Conservation (phyloP, 176 grass and related monocot genomes). For the Hordeum vulgare region DNA sequence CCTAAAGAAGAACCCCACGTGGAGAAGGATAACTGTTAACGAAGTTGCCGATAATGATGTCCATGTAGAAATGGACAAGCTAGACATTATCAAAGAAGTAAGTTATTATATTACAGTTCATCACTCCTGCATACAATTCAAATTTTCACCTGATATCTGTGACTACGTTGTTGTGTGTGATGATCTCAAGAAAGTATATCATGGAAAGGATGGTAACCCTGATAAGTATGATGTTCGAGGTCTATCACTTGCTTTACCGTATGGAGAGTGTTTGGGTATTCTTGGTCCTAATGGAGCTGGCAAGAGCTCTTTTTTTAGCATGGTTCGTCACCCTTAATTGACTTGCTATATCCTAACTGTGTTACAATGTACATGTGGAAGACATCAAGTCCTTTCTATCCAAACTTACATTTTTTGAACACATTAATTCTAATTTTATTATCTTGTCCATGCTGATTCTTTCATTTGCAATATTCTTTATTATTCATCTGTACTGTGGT, state of each 20-base stretch:
- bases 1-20: constrained; percentile 26
- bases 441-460: not conserved
- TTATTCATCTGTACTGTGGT: not conserved
- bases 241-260: constrained; percentile 83
- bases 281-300: constrained; percentile 96
- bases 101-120: no score
- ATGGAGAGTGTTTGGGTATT: constrained; percentile 94
- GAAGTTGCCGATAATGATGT: constrained; percentile 26
- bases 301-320: constrained; percentile 92
- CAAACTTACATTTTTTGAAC: not conserved
- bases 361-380: no score
- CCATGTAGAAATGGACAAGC: no score
- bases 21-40: constrained; percentile 26
- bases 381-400: not conserved
- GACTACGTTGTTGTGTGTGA: no score
- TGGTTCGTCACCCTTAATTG: no score
- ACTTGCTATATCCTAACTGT: no score
- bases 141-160: no score
- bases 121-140: no score
- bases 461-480: not conserved
- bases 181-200: no score
- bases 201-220: no score
- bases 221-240: constrained; percentile 83
- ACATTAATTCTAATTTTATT: not conserved
- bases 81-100: no score